Base-by-base conservation (phyloP, 306 rosid species). In the Citrullus mucosospermus region DNA sequence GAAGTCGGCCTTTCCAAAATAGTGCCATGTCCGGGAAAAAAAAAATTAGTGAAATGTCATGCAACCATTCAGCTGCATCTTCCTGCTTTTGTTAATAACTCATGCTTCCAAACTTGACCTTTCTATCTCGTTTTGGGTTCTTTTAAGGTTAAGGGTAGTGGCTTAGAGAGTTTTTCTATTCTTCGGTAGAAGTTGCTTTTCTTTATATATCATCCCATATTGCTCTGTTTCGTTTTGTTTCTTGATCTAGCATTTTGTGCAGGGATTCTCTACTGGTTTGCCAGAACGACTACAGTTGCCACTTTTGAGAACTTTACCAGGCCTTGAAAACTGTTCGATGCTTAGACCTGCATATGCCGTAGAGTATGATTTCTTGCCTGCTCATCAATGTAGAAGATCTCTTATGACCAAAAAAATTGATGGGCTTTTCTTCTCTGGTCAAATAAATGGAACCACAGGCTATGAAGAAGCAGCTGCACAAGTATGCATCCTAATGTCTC, bases 401-500 rank as follows among this genome's bases (percentile, higher is more conserved):
- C 96, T 94, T 39, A 94, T 92, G 98, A 94, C 98, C 8, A 94
- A 94, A 90, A 94, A 86, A 87, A 84, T 94, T 65, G 88, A 85
- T 81, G 97, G 98, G 46, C 89, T 94, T 86, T 94, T 94, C 89
- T 92, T 94, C 88, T 92, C 98, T 54, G 98, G 98, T 84, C 98
- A 94, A 89, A 92, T 92, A 85, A 94, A 94, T 83, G 97, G 98
- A 81, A 94, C 98, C 68, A 94, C 98, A 5, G 98, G 98, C 84
- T 91, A 94, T 77, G 98, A 94, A 89, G 98, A 94, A 84, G 98
- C 98, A 71, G 97, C 97, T 41, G 96, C 98, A 32, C 98, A 94
- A 89, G 98, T 92, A 71, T 70, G 76, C 6, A 10, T 71, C 6
- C 15, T 28, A 5, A 17, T 13, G 59, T 48, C 76, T 12, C 59